A percentile compares a stretch with the other conserved stretches of the same genome.
Evolutionary conservation across 257 asterid species (phyloP).

Genomic region (Handroanthus guayacan): DNA sequence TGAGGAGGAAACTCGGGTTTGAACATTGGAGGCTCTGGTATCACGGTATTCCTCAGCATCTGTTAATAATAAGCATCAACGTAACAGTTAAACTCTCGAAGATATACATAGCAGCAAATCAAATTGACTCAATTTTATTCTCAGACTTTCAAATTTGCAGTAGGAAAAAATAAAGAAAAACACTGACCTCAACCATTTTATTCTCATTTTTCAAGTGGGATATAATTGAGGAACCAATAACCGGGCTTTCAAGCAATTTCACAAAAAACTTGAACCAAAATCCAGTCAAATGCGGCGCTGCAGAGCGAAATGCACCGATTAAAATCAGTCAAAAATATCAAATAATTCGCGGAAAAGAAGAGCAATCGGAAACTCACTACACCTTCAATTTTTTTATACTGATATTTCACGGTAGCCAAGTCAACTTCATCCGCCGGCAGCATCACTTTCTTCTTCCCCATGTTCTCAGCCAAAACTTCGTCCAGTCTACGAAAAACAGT

Average conservation of each 20-base stretch:
- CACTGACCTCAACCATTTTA: conserved; percentile 65
- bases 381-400: conserved; percentile 72
- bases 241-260: conserved; percentile 65
- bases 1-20: conserved; percentile 94
- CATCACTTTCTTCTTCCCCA: conserved; percentile 88
- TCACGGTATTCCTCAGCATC: conserved; percentile 85
- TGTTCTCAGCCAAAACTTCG: conserved; percentile 33
- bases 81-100: conserved; percentile 11
- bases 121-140: neutral
- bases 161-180: neutral
- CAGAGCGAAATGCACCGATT: conserved; percentile 33
- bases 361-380: neutral
- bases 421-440: conserved; percentile 81
- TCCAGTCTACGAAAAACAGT: conserved; percentile 5
- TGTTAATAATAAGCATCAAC: conserved; percentile 45
- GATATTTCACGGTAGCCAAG: conserved; percentile 65
- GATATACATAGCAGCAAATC: conserved; percentile 4
- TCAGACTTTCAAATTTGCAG: neutral
- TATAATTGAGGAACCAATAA: conserved; percentile 64
- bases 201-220: conserved; percentile 68
- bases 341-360: neutral
- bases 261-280: conserved; percentile 64
- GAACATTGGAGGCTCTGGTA: conserved; percentile 94
- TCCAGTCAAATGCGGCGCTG: conserved; percentile 98
- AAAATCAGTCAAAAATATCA: neutral